Evolutionary conservation across 2,329 filamentous ascomycete species (phyloP).

Genomic region (Cryoendolithus antarcticus): DNA sequence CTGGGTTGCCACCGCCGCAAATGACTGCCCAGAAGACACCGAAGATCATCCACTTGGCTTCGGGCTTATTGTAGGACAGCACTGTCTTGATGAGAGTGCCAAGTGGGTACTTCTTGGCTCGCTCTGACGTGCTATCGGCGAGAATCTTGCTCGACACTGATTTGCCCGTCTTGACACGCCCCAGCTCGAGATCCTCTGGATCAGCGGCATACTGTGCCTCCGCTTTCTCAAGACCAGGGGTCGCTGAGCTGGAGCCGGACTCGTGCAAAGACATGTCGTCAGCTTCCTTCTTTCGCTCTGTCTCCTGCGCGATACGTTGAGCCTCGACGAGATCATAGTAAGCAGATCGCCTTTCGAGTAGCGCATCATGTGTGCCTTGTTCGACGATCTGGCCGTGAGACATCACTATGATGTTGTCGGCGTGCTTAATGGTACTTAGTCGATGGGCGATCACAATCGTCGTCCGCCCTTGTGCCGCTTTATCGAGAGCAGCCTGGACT

Average conservation of each 20-base stretch:
- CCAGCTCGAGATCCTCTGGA: conserved; percentile 51
- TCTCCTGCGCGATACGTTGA: conserved; percentile 61
- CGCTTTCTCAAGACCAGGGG: conserved; percentile 19
- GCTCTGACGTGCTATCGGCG: conserved; percentile 40
- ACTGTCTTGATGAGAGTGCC: conserved; percentile 71
- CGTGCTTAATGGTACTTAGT: conserved; percentile 84
- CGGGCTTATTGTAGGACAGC: conserved; percentile 62
- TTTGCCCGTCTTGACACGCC: conserved; percentile 39
- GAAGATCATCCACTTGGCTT: conserved; percentile 58
- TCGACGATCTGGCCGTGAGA: conserved; percentile 74
- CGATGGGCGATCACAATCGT: conserved; percentile 95
- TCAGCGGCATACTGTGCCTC: conserved; percentile 32
- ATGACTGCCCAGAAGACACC: conserved; percentile 65
- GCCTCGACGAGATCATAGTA: conserved; percentile 82
- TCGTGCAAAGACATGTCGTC: conserved; percentile 25
- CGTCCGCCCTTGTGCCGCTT: conserved; percentile 71
- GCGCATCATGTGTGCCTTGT: conserved; percentile 73
- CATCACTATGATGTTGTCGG: conserved; percentile 95
- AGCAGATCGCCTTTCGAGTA: conserved; percentile 57
- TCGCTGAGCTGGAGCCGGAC: conserved; percentile 16
- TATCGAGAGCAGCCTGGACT: conserved; percentile 84
- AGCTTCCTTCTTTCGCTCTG: conserved; percentile 42
- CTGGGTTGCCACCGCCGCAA: conserved; percentile 69
- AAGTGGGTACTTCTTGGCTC: conserved; percentile 50
- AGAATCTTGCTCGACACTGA: conserved; percentile 60